Conservation (phyloP, 2,329 filamentous ascomycete genomes). For the Fusarium gaditjirri region DNA sequence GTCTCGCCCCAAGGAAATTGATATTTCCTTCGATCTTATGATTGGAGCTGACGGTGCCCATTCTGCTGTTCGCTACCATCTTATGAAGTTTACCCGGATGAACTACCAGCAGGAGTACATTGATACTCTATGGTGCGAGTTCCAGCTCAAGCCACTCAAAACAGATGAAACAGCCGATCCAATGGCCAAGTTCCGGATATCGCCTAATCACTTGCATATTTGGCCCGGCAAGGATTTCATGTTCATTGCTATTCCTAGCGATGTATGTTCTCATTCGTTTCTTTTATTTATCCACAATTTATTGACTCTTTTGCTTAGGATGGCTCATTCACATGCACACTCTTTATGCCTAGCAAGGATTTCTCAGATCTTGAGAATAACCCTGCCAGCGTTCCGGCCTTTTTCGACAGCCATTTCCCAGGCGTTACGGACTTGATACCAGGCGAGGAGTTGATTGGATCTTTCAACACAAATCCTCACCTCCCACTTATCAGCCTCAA, state of each 20-base stretch:
- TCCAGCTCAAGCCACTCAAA: constrained; percentile 74
- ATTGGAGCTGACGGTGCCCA: constrained; percentile 96
- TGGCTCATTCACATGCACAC: constrained; percentile 92
- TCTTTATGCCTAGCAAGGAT: constrained; percentile 82
- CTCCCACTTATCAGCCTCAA: constrained; percentile 94
- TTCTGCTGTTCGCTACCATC: constrained; percentile 87
- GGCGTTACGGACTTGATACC: constrained; percentile 81
- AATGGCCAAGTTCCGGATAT: constrained; percentile 75
- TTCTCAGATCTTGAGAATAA: constrained; percentile 75
- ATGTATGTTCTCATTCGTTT: constrained; percentile 53
- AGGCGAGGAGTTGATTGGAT: constrained; percentile 72
- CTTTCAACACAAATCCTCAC: constrained; percentile 86
- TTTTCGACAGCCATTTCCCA: constrained; percentile 87
- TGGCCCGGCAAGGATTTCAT: constrained; percentile 95
- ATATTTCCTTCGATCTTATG: constrained; percentile 89
- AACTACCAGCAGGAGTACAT: constrained; percentile 95
- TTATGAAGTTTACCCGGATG: constrained; percentile 96
- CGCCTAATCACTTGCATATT: constrained; percentile 94
- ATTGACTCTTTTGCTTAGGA: constrained; percentile 62
- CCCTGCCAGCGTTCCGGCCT: constrained; percentile 69
- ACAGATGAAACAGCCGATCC: constrained; percentile 44
- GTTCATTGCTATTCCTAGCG: constrained; percentile 95
- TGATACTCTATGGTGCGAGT: constrained; percentile 97
- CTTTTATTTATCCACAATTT: not conserved
- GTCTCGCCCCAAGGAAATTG: constrained; percentile 74